Base-by-base conservation (phyloP, 2,329 filamentous ascomycete species). In the Neofusicoccum sp. region DNA sequence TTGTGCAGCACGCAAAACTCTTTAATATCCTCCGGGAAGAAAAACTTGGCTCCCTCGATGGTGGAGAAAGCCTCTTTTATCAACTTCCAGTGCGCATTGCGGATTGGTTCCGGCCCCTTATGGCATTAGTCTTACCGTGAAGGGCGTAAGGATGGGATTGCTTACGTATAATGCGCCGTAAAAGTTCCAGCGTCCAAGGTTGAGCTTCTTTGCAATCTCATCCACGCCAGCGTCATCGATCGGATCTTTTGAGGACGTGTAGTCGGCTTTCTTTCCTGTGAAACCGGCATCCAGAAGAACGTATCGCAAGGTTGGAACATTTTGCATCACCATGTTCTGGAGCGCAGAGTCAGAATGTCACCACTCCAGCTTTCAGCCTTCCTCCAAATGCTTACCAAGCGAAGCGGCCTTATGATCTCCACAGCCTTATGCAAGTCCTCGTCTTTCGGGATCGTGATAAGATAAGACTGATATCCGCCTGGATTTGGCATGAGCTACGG, bases 401-500 rank as follows among this genome's bases (percentile, higher is more conserved):
- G 61, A n/a, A 83, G 74, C 2, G 80, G 80, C 1, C 82, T 76
- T 64, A 83, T 81, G 48, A 82, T 80, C 60, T 84, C 80, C 56
- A 83, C 76, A 41, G 81, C 74, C 44, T 80, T 73, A 8, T 78
- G 72, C 6, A 85, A 76, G 64, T 84, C 80, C 41, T 83, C 79
- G 37, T 84, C 82, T 37, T 74, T 76, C 0, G 79, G 78, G 37
- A 85, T 78, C 0, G 80, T 83, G 66, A 79, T 73, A 44, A 78
- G 65, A 56, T 77, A 77, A 9, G 71, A 71, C 71, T 83, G 79
- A 64, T 81, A 80, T 1, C 80, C 81, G 8, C 78, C 81, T 0
- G 81, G 81, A 49, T 83, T 83, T 1, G 80, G 79, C 83, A 85
- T 85, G 37, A 86, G 74, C 72, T 76, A 16, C 8, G 5, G 41